phyloP scores from a whole-genome alignment of 116 monocot genomes.

The Dioscorea cayenensis region DNA sequence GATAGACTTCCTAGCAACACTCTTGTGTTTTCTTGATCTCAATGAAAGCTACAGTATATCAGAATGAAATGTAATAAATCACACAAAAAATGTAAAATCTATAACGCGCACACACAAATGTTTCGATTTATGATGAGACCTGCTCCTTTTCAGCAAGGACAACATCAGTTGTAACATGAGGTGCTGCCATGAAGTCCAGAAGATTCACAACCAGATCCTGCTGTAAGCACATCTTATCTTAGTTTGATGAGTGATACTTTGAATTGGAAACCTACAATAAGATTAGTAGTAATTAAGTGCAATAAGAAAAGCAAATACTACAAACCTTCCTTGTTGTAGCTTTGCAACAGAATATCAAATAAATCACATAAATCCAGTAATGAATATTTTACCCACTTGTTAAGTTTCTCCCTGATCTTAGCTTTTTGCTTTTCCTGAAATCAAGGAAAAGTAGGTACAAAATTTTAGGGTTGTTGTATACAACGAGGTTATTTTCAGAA shows the following conservation, averaged over 20 bases:
- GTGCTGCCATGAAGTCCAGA: constrained; percentile 77
- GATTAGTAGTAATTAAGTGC: not conserved
- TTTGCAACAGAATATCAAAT: constrained; percentile 51
- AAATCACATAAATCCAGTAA: constrained; percentile 58
- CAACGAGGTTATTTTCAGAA: not conserved
- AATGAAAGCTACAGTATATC: constrained; percentile 13
- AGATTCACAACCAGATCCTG: constrained; percentile 75
- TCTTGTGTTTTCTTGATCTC: constrained; percentile 54
- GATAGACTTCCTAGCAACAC: constrained; percentile 30
- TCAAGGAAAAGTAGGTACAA: not conserved
- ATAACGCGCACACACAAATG: not conserved
- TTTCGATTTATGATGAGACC: constrained; percentile 16
- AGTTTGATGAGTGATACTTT: not conserved
- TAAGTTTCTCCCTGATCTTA: constrained; percentile 77
- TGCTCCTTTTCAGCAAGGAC: constrained; percentile 54
- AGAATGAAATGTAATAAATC: not conserved
- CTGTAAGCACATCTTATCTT: constrained; percentile 23
- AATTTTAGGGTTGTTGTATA: not conserved
- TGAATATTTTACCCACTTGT: constrained; percentile 63
- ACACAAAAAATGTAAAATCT: not conserved
- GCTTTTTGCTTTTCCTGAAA: constrained; percentile 63
- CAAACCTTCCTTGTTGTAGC: constrained; percentile 46
- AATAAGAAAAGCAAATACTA: not conserved
- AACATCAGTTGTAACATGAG: constrained; percentile 47
- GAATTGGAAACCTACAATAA: not conserved